Evolutionary conservation across 1,284 basidiomycete genomes (phyloP), one percentile per base, ranked within the genome.

Genomic region (Cryptococcus depauperatus): DNA sequence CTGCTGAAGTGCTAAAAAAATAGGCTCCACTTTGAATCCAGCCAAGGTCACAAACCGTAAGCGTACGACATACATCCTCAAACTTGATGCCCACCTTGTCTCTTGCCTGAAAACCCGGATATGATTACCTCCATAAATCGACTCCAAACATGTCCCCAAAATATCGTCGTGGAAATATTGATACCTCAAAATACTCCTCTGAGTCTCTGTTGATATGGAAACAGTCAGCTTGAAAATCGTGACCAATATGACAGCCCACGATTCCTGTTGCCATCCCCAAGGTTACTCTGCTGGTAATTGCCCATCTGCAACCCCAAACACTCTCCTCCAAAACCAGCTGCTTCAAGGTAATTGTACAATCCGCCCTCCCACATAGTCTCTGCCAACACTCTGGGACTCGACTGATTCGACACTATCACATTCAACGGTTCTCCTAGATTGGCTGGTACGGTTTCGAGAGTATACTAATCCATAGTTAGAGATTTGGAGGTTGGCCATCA

Each of bases 361-460:
- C 55, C 55, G 16, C 55, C 55, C 10, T 52, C 34, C 7, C 19
- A 19, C 43, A 44, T 48, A 5, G 44, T 48, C 10, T 52, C 48
- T 10, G 23, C 37, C n/a, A 57, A 19, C 2, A 57, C 55, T 25
- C 44, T 32, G 6, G 47, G 47, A 30, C 47, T 43, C 16, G 50
- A 52, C 18, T 40, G 21, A 28, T 43, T 46, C 8, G 50, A 50
- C 11, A 57, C 52, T 29, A 57, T 55, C 23, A 54, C 22, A 23
- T 57, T 57, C 23, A 57, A 14, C 14, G 55, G 55, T 43, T 57
- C 55, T 2, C 44, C 47, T 3, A 53, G 44, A 10, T 49, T 50
- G n/a, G 30, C 21, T 13, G 54, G 54, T 5, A n/a, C 19, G 1
- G 53, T 55, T 27, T 23, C 18, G 6, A 43, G 19, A 5, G 46